Conservation (phyloP, 73 alveolate species). For the Paramecium octaurelia region DNA sequence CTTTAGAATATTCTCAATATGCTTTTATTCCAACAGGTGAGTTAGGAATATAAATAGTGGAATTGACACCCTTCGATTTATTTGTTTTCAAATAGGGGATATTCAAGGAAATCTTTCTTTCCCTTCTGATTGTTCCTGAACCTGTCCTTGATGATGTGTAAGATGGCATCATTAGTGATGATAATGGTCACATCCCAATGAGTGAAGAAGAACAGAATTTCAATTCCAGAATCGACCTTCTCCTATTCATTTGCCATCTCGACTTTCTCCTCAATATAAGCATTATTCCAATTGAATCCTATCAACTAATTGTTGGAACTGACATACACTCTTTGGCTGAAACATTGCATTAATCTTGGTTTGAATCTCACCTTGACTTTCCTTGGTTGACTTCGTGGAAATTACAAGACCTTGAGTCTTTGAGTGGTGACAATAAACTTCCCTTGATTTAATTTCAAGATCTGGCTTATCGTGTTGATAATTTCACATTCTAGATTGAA, state of each 20-base stretch:
- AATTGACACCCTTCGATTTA: neutral
- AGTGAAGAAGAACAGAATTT: neutral
- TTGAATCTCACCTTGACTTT: neutral
- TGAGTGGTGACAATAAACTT: neutral
- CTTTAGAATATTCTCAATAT: neutral
- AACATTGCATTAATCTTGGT: neutral
- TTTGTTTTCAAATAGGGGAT: neutral
- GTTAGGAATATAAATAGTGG: neutral
- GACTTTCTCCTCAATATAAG: neutral
- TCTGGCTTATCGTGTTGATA: neutral
- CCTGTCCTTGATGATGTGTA: neutral
- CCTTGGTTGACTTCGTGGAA: neutral
- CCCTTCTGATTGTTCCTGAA: neutral
- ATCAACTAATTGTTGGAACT: neutral
- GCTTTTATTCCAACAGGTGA: conserved; percentile 11
- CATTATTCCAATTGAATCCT: conserved; percentile 35
- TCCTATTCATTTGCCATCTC: neutral
- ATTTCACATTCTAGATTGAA: neutral
- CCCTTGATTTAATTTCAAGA: neutral
- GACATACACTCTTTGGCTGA: neutral
- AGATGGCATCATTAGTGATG: neutral
- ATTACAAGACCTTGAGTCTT: neutral
- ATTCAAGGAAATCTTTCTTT: neutral
- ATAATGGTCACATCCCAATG: neutral
- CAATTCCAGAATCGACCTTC: neutral